A percentile compares a stretch with the other conserved stretches of the same genome.
phyloP scores from a whole-genome alignment of 257 asterid species.

The Nicotiana benthamiana region DNA sequence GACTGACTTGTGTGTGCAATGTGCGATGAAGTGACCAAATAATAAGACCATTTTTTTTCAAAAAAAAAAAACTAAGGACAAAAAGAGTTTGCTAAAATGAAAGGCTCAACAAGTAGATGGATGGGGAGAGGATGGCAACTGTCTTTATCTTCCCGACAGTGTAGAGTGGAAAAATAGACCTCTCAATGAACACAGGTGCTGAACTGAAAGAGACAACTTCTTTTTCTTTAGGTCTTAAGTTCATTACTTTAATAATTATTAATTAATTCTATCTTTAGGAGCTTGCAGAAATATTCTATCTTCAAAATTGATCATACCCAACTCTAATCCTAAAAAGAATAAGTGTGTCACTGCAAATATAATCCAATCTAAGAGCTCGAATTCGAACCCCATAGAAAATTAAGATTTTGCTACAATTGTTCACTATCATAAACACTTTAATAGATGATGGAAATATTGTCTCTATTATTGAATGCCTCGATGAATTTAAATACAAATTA shows the following conservation, averaged over 20 bases:
- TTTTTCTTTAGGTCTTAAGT: not conserved
- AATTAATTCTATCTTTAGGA: not conserved
- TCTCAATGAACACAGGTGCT: conserved; percentile 15
- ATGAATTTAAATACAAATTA: too few relatives aligned
- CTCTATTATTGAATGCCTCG: too few relatives aligned
- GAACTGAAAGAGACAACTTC: conserved; percentile 12
- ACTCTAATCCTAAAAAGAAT: too few relatives aligned
- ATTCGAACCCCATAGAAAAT: too few relatives aligned
- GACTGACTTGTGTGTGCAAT: not conserved
- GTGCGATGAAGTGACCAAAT: not conserved
- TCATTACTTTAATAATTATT: not conserved
- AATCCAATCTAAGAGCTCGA: too few relatives aligned
- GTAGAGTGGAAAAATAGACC: conserved; percentile 22
- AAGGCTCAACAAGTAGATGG: not conserved
- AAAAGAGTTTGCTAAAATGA: not conserved
- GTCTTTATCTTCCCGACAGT: conserved; percentile 5
- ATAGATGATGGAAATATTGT: too few relatives aligned
- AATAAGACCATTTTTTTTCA: not conserved
- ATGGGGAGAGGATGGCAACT: not conserved
- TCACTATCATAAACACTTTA: too few relatives aligned
- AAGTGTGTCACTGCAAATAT: too few relatives aligned
- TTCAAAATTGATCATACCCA: not conserved
- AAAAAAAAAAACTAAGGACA: not conserved
- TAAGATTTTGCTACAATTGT: too few relatives aligned
- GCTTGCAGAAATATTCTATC: not conserved